Evolutionary conservation across 2,329 filamentous ascomycete genomes (phyloP), one percentile per base, ranked within the genome.

Genomic region (Dendryphion nanum): DNA sequence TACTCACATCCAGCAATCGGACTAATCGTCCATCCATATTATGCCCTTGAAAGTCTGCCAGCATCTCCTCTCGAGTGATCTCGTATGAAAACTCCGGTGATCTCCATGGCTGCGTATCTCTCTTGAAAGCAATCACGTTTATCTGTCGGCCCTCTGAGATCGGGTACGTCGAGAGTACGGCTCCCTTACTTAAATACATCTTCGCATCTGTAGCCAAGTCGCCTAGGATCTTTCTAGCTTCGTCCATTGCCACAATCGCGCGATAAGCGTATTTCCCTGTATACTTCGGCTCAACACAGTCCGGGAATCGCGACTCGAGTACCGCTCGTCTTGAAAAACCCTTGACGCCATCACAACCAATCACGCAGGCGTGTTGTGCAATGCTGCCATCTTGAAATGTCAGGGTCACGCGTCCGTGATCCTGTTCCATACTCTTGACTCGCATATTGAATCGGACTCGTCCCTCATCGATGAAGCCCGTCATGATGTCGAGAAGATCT

Each of bases 291-390:
- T 53, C 35, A 12, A 57, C 47, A 7, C 38, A 33, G 2, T 48
- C 41, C 4, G 55, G 52, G 17, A 50, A 42, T 13, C 34, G 30
- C 3, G 47, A 39, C 2, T 38, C 33, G 4, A 56, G 43, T 1
- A 60, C 50, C 6, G 57, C 41, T 3, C 51, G 34, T 30, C 56
- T 37, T 3, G 50, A 45, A 8, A 45, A 41, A 12, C 53, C 50
- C 21, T 73, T 73, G 45, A 76, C 70, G 2, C 73, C 73, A 45
- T 76, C 73, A 37, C 68, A 70, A 3, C 72, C 71, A 35, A 75
- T 63, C 1, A 73, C 65, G 34, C 65, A 59, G 10, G 50, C 45
- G 66, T 51, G 53, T 61, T 66, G 26, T 48, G 54, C 41, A 55
- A 53, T 64, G 57, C 52, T 36, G 50, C 58, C 48, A 67, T 57